These are phyloP conservation scores for Podosphaera leucotricha DNA, from an alignment of 2,329 filamentous ascomycete species.

Conservation along the genomic window DNA sequence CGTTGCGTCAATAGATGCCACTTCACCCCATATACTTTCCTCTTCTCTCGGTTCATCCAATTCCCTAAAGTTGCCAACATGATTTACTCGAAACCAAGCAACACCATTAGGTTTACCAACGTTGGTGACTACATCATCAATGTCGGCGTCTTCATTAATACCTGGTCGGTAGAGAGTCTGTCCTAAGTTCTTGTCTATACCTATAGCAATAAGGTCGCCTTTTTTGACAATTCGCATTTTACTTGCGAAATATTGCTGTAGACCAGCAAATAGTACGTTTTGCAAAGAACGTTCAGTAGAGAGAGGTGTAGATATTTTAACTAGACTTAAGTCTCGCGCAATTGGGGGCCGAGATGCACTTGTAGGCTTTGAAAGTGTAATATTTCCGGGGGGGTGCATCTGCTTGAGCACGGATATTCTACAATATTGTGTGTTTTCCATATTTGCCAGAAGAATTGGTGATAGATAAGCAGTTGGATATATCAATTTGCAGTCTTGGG, in stretches of 20 bases:
- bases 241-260: conserved; percentile 74
- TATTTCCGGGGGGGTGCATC: conserved; percentile 23
- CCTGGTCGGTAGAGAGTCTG: conserved; percentile 53
- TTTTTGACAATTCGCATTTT: conserved; percentile 62
- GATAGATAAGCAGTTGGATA: conserved; percentile 51
- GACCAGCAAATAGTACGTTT: conserved; percentile 59
- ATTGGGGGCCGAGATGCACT: conserved; percentile 31
- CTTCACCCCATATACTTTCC: conserved; percentile 60
- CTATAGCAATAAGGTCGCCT: conserved; percentile 72
- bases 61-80: conserved; percentile 36
- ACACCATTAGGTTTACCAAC: conserved; percentile 25
- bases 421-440: conserved; percentile 56
- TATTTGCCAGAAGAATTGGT: conserved; percentile 66
- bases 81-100: conserved; percentile 82
- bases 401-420: conserved; percentile 49
- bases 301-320: conserved; percentile 72
- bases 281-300: conserved; percentile 72
- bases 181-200: conserved; percentile 68
- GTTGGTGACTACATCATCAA: conserved; percentile 38
- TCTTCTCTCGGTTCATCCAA: conserved; percentile 30
- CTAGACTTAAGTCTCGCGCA: conserved; percentile 56
- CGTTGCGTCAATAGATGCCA: conserved; percentile 65
- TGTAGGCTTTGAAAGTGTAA: conserved; percentile 31
- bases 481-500: conserved; percentile 36
- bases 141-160: conserved; percentile 32